Base-by-base conservation (phyloP, 768 basidiomycete genomes). In the Mycena capillaripes region DNA sequence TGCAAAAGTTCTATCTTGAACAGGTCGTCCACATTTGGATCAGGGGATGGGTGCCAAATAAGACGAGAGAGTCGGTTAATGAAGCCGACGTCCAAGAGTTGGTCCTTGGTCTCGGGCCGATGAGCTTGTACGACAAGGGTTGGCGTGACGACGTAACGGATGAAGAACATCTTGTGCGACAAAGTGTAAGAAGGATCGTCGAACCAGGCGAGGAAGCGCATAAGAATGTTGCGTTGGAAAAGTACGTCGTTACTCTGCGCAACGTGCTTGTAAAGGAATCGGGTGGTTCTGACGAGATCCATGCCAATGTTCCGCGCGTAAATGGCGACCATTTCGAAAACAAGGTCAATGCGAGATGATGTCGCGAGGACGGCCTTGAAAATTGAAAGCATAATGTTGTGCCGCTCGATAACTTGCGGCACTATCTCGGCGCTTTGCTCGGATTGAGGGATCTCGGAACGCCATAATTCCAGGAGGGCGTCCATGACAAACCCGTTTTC, bases 1-100 rank as follows among this genome's bases (percentile, higher is more conserved):
- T 97, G 93, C 46, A 98, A 86, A 21, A 98, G 87, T 81, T 99
- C 98, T 70, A 98, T 94, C 76, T 93, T 93, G 81, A 97, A 93
- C 73, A 90, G 87, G 78, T 99, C 97, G 69, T 97, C 96, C 0
- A 88, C 86, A 19, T 83, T 76, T 4, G 85, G 83, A 25, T 91
- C 89, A 14, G 89, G 88, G 81, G 95, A 90, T 0, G 93, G 93
- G 71, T 90, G 88, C 97, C 97, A 98, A 55, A 98, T 89, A 46
- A 90, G 87, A 58, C 86, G 87, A 78, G 95, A 91, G 23, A 97
- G 83, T 72, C 89, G 88, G 59, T 86, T 81, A 36, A 98, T 84
- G 76, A 95, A 92, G 56, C 93, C 91, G 36, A 83, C 79, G 73
- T 95, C 92, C 59, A 98, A 81, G 11, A 98, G 83, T 1, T 89